Conservation (phyloP, 129 eudicot species). For the Glebionis coronaria region DNA sequence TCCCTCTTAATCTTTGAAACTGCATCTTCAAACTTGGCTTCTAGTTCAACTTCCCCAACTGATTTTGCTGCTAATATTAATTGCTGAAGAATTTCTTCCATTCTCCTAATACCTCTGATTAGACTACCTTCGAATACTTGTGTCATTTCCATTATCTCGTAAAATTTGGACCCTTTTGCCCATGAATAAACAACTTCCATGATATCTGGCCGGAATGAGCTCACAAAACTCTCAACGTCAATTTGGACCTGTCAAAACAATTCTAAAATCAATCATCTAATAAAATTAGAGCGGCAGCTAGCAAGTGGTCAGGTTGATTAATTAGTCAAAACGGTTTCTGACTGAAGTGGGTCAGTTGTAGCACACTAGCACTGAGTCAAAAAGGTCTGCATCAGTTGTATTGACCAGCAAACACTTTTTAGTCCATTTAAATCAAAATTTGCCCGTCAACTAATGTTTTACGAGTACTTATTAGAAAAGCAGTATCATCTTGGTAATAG, state of each 20-base stretch:
- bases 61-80: constrained; percentile 85
- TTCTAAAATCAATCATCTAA: background rate
- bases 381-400: too few species aligned
- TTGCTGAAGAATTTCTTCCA: constrained; percentile 98
- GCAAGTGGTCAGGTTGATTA: too few species aligned
- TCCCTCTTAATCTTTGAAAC: constrained; percentile 92
- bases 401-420: too few species aligned
- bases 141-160: constrained; percentile 89
- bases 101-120: constrained; percentile 90
- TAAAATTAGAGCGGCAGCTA: background rate
- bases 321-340: too few species aligned
- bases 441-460: too few species aligned
- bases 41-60: constrained; percentile 86
- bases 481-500: too few species aligned
- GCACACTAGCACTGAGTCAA: too few species aligned
- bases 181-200: constrained; percentile 96
- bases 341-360: too few species aligned
- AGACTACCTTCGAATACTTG: constrained; percentile 94
- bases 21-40: constrained; percentile 84
- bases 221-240: constrained; percentile 89
- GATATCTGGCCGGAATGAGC: constrained; percentile 81
- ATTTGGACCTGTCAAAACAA: constrained; percentile 62
- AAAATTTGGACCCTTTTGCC: constrained; percentile 93
- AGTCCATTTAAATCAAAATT: too few species aligned
- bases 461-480: too few species aligned